Conservation (phyloP, 2,329 filamentous ascomycete species). For the Neurospora sp. region DNA sequence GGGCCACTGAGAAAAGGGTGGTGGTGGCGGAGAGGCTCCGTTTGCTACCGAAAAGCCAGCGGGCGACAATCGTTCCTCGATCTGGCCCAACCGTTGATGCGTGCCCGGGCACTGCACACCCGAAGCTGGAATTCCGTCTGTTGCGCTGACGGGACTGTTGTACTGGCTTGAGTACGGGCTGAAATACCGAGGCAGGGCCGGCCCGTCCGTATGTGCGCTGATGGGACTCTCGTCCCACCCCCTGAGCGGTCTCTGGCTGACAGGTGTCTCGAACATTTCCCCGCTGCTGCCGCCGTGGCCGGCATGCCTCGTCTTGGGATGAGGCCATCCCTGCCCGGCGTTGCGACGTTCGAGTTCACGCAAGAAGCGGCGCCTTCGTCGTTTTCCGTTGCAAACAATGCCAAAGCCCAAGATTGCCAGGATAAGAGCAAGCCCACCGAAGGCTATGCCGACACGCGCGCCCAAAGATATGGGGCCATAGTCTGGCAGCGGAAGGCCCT, state of each 20-base stretch:
- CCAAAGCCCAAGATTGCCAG: constrained; percentile 39
- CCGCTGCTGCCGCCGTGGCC: constrained; percentile 18
- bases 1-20: constrained; percentile 18
- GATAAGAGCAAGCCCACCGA: constrained; percentile 39
- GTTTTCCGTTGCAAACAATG: constrained; percentile 47
- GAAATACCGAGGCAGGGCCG: constrained; percentile 35
- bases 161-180: constrained; percentile 52
- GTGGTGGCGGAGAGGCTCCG: constrained; percentile 9
- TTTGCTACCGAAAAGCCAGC: constrained; percentile 5
- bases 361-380: constrained; percentile 43
- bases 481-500: constrained; percentile 28
- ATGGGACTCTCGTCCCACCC: constrained; percentile 46
- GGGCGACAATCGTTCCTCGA: constrained; percentile 13
- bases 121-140: constrained; percentile 21
- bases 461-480: constrained; percentile 42
- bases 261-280: constrained; percentile 41
- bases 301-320: constrained; percentile 19
- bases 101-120: constrained; percentile 3
- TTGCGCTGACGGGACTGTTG: constrained; percentile 44
- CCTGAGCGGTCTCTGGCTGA: constrained; percentile 42
- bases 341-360: constrained; percentile 34
- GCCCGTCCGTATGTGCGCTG: constrained; percentile 28
- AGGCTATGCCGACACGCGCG: constrained; percentile 48
- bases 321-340: constrained; percentile 32
- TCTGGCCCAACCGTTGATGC: constrained; percentile 20